Percentiles rank a stretch among this genome's conserved stretches.
Conservation (phyloP, 371 early-diverging fungal species). For the Mucor mucedo region DNA sequence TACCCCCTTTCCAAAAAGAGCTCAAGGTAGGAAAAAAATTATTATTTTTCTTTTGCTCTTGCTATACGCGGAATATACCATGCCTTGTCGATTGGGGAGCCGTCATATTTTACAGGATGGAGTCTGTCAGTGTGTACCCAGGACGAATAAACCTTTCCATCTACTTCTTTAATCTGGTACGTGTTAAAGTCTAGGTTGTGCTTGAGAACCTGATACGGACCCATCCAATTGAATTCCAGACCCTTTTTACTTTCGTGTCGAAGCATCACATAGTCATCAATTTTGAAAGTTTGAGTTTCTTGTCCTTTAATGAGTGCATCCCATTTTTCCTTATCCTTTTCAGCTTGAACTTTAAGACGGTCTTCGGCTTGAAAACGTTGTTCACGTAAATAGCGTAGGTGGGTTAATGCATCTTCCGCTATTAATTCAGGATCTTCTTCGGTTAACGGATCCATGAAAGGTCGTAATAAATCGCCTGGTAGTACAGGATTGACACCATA, state of each 20-base stretch:
- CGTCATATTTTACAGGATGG: not conserved
- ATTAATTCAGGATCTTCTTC: slow-evolving; percentile 7
- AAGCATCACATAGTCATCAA: slow-evolving; percentile 10
- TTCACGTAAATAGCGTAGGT: not conserved
- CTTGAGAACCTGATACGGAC: no score
- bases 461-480: slow-evolving; percentile 17
- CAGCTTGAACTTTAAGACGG: not conserved
- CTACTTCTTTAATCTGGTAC: not conserved
- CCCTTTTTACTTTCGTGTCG: no score
- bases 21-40: no score
- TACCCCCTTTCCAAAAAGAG: no score
- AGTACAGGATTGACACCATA: slow-evolving; percentile 24
- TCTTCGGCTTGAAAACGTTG: not conserved
- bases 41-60: no score
- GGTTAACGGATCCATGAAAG: slow-evolving; percentile 3
- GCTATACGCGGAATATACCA: not conserved
- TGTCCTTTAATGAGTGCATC: slow-evolving; percentile 15
- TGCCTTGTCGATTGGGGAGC: not conserved
- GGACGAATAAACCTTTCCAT: slow-evolving; percentile 8
- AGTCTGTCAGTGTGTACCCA: slow-evolving; percentile 13
- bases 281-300: not conserved
- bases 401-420: not conserved
- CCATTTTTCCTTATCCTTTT: slow-evolving; percentile 28
- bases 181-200: no score
- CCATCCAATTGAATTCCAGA: no score